phyloP scores from a whole-genome alignment of 495 filamentous ascomycete species.

The Melanomma pulvis-pyrius region DNA sequence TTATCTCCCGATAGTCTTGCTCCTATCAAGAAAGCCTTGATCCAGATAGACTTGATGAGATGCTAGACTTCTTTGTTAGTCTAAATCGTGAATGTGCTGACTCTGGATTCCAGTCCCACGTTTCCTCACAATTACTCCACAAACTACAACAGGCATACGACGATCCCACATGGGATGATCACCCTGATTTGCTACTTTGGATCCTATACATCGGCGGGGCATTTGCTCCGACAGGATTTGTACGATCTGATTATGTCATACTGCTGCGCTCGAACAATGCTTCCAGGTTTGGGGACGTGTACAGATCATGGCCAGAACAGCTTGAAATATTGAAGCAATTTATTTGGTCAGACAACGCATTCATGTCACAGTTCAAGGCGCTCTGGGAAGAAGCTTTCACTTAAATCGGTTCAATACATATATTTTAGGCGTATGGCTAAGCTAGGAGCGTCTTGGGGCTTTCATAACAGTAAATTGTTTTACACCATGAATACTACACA shows the following conservation, averaged over 20 bases:
- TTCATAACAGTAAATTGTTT: too few species aligned
- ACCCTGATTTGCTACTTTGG: conserved; percentile 45
- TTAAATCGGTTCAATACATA: neutral
- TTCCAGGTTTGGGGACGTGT: conserved; percentile 1
- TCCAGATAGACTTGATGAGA: too few species aligned
- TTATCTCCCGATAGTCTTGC: neutral
- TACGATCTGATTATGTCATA: conserved; percentile 42
- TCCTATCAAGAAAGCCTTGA: too few species aligned
- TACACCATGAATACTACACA: too few species aligned
- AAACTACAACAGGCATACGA: conserved; percentile 40
- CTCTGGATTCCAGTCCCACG: conserved; percentile 38
- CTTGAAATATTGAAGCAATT: conserved; percentile 42
- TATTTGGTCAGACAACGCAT: conserved; percentile 51
- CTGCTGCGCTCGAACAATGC: conserved; percentile 38
- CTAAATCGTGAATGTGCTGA: neutral
- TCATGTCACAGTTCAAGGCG: conserved; percentile 38
- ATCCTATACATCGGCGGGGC: conserved; percentile 48
- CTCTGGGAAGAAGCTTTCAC: conserved; percentile 37
- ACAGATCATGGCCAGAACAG: conserved; percentile 42
- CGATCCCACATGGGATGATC: conserved; percentile 40
- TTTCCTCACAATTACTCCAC: conserved; percentile 45
- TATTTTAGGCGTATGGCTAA: too few species aligned
- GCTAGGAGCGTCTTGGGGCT: too few species aligned
- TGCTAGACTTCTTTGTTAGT: too few species aligned
- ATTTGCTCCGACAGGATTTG: conserved; percentile 43